A percentile compares a stretch with the other conserved stretches of the same genome.
phyloP scores from a whole-genome alignment of 768 basidiomycete species.

The Cantharellus cinnabarinus region DNA sequence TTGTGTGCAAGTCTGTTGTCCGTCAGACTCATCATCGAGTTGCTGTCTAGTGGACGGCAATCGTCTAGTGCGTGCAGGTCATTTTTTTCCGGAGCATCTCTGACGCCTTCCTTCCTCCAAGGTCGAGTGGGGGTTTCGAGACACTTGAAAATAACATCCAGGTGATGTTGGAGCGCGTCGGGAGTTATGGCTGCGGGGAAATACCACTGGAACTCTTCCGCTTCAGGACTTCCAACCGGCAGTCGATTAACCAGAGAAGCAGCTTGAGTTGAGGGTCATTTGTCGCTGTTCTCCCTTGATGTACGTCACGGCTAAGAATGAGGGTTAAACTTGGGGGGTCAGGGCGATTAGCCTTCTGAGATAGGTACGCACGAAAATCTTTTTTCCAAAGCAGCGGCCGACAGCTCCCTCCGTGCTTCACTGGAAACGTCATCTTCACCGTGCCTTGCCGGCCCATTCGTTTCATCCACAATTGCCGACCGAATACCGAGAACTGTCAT shows the following conservation, averaged over 20 bases:
- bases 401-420: slow-evolving; percentile 5
- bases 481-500: slow-evolving; percentile 37
- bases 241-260: slow-evolving; percentile 60
- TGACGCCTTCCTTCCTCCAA: slow-evolving; percentile 54
- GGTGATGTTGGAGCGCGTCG: slow-evolving; percentile 40
- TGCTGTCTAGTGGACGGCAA: slow-evolving; percentile 20
- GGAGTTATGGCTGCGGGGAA: slow-evolving; percentile 55
- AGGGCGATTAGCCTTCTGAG: neutral
- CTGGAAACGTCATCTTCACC: neutral
- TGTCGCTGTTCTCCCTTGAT: slow-evolving; percentile 52
- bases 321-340: neutral
- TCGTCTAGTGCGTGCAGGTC: slow-evolving; percentile 29
- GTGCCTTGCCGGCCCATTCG: neutral
- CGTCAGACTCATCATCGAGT: slow-evolving; percentile 16
- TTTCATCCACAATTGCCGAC: slow-evolving; percentile 38
- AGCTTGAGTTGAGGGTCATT: slow-evolving; percentile 67
- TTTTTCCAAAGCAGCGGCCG: slow-evolving; percentile 46
- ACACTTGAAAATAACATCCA: slow-evolving; percentile 66
- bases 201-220: slow-evolving; percentile 65
- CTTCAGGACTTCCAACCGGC: slow-evolving; percentile 17
- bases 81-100: slow-evolving; percentile 47
- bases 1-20: slow-evolving; percentile 14
- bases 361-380: slow-evolving; percentile 38
- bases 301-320: slow-evolving; percentile 47
- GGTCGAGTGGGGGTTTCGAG: slow-evolving; percentile 59